These are phyloP conservation scores for Fomitiporia mediterranea DNA, from an alignment of 1,284 basidiomycete species.

Conservation along the genomic window DNA sequence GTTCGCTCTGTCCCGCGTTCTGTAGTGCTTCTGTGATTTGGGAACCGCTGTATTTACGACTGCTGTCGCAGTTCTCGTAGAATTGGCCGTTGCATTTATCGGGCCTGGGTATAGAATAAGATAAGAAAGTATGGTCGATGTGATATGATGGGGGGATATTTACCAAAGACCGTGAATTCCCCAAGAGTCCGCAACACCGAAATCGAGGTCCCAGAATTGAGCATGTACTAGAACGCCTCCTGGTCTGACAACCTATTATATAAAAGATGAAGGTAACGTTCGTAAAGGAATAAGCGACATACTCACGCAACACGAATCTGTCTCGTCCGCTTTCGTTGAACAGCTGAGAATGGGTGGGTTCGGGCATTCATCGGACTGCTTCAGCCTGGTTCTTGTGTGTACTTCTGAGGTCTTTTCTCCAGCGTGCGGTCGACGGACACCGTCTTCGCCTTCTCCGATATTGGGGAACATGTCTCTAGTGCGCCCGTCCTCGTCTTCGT, in stretches of 20 bases:
- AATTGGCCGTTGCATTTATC: constrained; percentile 21
- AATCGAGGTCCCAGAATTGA: constrained; percentile 23
- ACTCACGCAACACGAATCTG: constrained; percentile 21
- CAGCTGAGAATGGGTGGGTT: constrained; percentile 20
- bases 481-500: neutral
- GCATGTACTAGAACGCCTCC: constrained; percentile 23
- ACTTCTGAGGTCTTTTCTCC: neutral
- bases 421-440: neutral
- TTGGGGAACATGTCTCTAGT: neutral
- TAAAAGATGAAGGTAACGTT: neutral
- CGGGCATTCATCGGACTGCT: constrained; percentile 14
- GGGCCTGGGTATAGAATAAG: constrained; percentile 15
- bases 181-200: constrained; percentile 21
- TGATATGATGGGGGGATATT: neutral
- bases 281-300: neutral
- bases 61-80: constrained; percentile 22
- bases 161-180: constrained; percentile 24
- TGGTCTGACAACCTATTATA: constrained; percentile 19
- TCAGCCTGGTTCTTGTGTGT: neutral
- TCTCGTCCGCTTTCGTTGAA: constrained; percentile 15
- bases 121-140: neutral
- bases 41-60: constrained; percentile 19
- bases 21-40: constrained; percentile 19
- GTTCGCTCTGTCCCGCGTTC: constrained; percentile 11
- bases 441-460: constrained; percentile 1